Percentiles rank a stretch among this genome's conserved stretches.
phyloP scores from a whole-genome alignment of 148 eudicot genomes.

The Rhododendron mucronatum region DNA sequence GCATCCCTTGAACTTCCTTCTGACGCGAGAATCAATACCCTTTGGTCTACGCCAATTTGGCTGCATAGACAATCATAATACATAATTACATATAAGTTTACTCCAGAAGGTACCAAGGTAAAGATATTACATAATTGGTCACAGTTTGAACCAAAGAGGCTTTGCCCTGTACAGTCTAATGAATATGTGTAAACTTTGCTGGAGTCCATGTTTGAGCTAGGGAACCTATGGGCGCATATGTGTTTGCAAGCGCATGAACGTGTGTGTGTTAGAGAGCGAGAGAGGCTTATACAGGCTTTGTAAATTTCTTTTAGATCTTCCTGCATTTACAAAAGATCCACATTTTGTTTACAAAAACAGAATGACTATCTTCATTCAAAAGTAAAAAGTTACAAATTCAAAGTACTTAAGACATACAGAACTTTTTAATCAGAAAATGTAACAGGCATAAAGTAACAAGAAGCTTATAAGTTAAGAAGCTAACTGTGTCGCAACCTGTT shows the following conservation, averaged over 20 bases:
- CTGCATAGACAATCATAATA: constrained; percentile 3
- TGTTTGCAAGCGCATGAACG: neutral
- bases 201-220: neutral
- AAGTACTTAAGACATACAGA: neutral
- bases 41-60: constrained; percentile 58
- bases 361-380: neutral
- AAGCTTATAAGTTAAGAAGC: constrained; percentile 20
- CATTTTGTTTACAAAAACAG: neutral
- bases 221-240: no score
- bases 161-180: neutral
- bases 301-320: no score
- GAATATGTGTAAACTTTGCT: neutral
- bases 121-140: neutral
- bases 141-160: neutral
- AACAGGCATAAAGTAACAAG: constrained; percentile 34
- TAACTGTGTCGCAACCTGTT: constrained; percentile 38
- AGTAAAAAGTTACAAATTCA: neutral
- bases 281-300: neutral
- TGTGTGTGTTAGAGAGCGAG: neutral
- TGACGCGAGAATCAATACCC: constrained; percentile 55
- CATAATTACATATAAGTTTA: neutral
- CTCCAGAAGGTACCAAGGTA: neutral
- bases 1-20: constrained; percentile 58
- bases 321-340: neutral
- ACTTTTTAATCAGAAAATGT: neutral